Evolutionary conservation across 495 filamentous ascomycete genomes (phyloP).

Genomic region (Lasiosphaeriaceae sp.): DNA sequence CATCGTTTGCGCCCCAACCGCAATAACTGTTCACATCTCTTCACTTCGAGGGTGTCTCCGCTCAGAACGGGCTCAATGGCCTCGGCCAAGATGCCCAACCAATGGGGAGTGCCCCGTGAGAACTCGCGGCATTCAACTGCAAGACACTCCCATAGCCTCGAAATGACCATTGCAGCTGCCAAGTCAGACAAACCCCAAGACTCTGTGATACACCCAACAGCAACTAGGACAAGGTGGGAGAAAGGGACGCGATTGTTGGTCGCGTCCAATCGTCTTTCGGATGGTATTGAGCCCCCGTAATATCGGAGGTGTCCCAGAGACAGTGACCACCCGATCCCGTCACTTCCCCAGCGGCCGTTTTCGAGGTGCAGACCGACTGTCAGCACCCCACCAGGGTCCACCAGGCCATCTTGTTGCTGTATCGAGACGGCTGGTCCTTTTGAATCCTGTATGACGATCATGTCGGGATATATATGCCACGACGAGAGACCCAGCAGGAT

Average conservation of each 20-base stretch:
- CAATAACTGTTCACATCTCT: no score
- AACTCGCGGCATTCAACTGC: no score
- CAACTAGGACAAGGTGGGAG: not conserved
- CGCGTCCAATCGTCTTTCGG: not conserved
- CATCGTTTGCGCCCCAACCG: not conserved
- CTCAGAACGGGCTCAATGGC: no score
- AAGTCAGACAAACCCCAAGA: no score
- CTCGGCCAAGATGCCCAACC: no score
- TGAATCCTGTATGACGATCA: conserved; percentile 5
- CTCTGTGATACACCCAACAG: not conserved
- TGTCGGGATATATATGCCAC: conserved; percentile 40
- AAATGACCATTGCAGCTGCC: no score
- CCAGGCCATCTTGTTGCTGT: not conserved
- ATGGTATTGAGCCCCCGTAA: not conserved
- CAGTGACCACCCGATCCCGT: not conserved
- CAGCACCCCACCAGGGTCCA: not conserved
- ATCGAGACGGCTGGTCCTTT: not conserved
- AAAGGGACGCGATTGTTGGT: not conserved
- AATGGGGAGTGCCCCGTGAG: no score
- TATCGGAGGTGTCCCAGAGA: not conserved
- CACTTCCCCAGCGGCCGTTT: not conserved
- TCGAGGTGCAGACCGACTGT: not conserved
- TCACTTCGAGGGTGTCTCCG: no score
- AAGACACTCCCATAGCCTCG: no score
- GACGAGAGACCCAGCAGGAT: conserved; percentile 30